A percentile compares a stretch with the other conserved stretches of the same genome.
These are phyloP conservation scores for Bonia amplexicaulis DNA, from an alignment of 176 grass and related monocot species.

Conservation along the genomic window DNA sequence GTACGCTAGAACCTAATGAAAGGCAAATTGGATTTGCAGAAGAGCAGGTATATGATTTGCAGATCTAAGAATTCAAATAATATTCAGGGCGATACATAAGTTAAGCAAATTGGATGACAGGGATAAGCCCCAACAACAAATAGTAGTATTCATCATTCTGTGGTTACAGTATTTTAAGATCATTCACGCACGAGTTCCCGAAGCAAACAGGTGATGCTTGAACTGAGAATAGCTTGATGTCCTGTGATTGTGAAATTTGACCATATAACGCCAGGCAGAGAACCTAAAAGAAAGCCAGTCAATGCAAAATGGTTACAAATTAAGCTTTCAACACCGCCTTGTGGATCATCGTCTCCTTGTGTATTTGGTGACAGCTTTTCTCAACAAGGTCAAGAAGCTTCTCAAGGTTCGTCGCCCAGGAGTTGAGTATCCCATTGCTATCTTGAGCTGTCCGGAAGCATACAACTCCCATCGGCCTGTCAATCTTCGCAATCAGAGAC, in stretches of 20 bases:
- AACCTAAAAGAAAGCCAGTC: neutral
- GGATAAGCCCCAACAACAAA: neutral
- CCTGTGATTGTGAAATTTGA: neutral
- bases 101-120: neutral
- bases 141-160: neutral
- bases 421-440: conserved; percentile 66
- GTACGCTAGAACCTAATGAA: neutral
- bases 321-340: conserved; percentile 79
- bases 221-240: neutral
- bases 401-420: conserved; percentile 80
- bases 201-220: conserved; percentile 22
- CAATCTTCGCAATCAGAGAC: conserved; percentile 74
- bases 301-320: conserved; percentile 6
- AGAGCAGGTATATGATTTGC: neutral
- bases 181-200: neutral
- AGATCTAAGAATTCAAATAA: conserved; percentile 8
- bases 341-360: conserved; percentile 97
- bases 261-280: neutral
- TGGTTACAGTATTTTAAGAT: conserved; percentile 9
- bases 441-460: conserved; percentile 71
- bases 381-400: conserved; percentile 91
- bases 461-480: conserved; percentile 72
- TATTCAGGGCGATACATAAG: conserved; percentile 3
- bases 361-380: conserved; percentile 96
- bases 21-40: neutral